phyloP scores from a whole-genome alignment of 768 basidiomycete species.

The Tulasnella calospora region DNA sequence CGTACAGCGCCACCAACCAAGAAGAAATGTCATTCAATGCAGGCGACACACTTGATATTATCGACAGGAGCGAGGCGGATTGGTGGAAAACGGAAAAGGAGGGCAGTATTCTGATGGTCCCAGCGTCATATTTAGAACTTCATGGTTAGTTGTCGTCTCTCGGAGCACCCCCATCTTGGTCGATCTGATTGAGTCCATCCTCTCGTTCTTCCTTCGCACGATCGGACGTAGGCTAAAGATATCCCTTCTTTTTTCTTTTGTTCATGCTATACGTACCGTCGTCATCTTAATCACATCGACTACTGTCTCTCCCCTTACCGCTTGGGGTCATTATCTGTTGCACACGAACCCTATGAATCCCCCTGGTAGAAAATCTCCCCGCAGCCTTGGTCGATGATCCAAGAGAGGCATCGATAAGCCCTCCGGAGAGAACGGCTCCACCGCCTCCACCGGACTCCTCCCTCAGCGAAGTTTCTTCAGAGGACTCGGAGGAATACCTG shows the following conservation, averaged over 20 bases:
- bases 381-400: background rate
- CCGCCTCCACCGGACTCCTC: background rate
- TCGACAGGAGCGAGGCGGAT: constrained; percentile 76
- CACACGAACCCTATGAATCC: background rate
- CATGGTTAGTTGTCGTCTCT: constrained; percentile 67
- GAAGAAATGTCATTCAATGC: constrained; percentile 86
- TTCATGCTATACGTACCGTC: constrained; percentile 20
- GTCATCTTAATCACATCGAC: constrained; percentile 4
- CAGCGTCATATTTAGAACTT: constrained; percentile 83
- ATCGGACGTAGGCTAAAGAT: constrained; percentile 18
- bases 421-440: background rate
- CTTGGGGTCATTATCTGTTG: constrained; percentile 1
- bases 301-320: background rate
- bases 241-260: constrained; percentile 37
- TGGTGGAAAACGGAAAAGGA: constrained; percentile 96
- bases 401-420: background rate
- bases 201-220: constrained; percentile 35
- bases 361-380: background rate
- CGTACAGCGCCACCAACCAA: constrained; percentile 60
- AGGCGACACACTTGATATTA: constrained; percentile 69
- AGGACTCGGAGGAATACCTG: constrained; percentile 40
- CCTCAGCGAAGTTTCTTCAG: constrained; percentile 6
- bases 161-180: constrained; percentile 34
- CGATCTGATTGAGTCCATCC: constrained; percentile 41
- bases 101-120: constrained; percentile 83